Evolutionary conservation across 768 basidiomycete species (phyloP).

Genomic region (Terana coerulea): DNA sequence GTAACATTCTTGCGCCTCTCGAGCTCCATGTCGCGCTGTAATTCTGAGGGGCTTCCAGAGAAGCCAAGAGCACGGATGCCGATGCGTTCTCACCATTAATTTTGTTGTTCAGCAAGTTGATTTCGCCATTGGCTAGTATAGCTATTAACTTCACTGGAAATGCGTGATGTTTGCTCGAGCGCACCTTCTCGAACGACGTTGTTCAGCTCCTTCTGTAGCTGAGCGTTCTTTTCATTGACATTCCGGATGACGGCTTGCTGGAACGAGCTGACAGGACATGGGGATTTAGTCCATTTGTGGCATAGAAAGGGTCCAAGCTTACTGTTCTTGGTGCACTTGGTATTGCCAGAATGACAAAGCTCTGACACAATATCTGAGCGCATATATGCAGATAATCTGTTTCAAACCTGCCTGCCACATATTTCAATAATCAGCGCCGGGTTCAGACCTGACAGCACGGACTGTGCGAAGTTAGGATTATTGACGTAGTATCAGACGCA

Average conservation of each 20-base stretch:
- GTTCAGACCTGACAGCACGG: slow-evolving; percentile 77
- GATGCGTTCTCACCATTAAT: slow-evolving; percentile 43
- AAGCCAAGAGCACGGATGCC: background rate
- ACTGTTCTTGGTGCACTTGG: slow-evolving; percentile 86
- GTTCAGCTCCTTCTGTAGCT: slow-evolving; percentile 80
- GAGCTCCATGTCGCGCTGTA: slow-evolving; percentile 77
- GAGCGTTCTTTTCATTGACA: slow-evolving; percentile 77
- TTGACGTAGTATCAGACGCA: slow-evolving; percentile 30
- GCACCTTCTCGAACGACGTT: slow-evolving; percentile 83
- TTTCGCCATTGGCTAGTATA: slow-evolving; percentile 68
- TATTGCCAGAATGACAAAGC: slow-evolving; percentile 92
- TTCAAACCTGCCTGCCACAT: slow-evolving; percentile 58
- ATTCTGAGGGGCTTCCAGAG: slow-evolving; percentile 38
- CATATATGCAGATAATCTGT: background rate
- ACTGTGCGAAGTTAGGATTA: slow-evolving; percentile 39
- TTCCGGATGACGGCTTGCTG: slow-evolving; percentile 82
- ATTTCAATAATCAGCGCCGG: slow-evolving; percentile 79
- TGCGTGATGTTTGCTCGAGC: background rate
- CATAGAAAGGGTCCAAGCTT: slow-evolving; percentile 9
- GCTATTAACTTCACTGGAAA: background rate
- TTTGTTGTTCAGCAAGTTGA: slow-evolving; percentile 67
- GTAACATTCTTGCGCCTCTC: slow-evolving; percentile 74
- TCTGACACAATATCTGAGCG: slow-evolving; percentile 32
- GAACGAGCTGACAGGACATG: slow-evolving; percentile 51
- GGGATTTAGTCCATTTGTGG: slow-evolving; percentile 7